Base-by-base conservation (phyloP, 805 yeast genomes). In the Scheffersomyces coipomensis region DNA sequence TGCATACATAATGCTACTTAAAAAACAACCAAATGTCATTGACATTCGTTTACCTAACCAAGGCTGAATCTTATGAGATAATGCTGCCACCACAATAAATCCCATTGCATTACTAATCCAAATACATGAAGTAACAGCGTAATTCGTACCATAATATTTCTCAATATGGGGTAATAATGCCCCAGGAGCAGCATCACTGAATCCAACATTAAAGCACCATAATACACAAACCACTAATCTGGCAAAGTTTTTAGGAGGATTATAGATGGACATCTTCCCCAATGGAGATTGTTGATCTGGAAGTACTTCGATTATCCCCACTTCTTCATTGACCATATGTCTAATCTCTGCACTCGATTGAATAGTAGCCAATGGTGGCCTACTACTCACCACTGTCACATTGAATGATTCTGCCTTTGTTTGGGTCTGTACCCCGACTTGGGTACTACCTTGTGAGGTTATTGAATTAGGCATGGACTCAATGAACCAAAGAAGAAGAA, bases 61-160 rank as follows among this genome's bases (percentile, higher is more conserved):
- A 1, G 55, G 49, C 43, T 72, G 73, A 35, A 78, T 41, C 37
- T 60, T 55, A 46, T 75, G 78, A 5, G 78, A 64, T n/a, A 68
- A 43, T n/a, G 66, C 48, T 0, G 84, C 85, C 32, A 77, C 60
- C 3, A 67, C 19, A 8, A 79, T 68, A 50, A 64, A 79, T 1
- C 85, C 85, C n/a, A 69, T 36, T 0, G 84, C 81, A 51, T 70
- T 76, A 24, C 78, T 66, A 43, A 79, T 55, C 84, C 85, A 79
- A 35, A 79, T 69, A 39, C 75, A 49, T 2, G 85, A 78, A 2
- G 78, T 82, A n/a, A 75, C 48, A 2, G 81, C 66, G 49, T 79
- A 79, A 15, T 60, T 60, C 38, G 79, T 64, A 25, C 51, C 38
- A 50, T 78, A 80, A 50, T 71, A 65, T 4, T 39, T 52, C 46